Evolutionary conservation across 352 stramenopile species (phyloP).

Genomic region (Globisporangium alternatum): DNA sequence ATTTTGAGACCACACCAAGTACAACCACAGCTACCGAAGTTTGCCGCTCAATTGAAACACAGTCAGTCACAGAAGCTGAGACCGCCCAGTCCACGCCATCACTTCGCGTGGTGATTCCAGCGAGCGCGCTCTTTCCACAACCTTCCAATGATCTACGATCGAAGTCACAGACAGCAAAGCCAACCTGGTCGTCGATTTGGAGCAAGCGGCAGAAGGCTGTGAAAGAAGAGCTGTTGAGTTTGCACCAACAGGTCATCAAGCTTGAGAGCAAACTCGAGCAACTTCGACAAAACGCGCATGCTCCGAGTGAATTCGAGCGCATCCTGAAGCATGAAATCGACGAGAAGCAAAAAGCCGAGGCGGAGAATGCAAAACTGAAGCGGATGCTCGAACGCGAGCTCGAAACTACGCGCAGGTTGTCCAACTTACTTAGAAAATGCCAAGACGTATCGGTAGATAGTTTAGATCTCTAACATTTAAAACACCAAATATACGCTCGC

Average conservation of each 20-base stretch:
- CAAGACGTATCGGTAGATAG: not conserved
- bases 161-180: not conserved
- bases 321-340: constrained; percentile 28
- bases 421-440: constrained; percentile 43
- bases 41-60: no score
- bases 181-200: not conserved
- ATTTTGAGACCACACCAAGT: not conserved
- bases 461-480: no score
- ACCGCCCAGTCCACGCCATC: not conserved
- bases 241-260: not conserved
- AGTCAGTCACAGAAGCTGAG: not conserved
- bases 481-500: no score
- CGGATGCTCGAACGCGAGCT: constrained; percentile 37
- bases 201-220: not conserved
- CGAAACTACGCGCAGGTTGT: constrained; percentile 43
- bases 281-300: not conserved
- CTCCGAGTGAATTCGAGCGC: not conserved
- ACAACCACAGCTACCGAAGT: not conserved
- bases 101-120: constrained; percentile 12
- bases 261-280: constrained; percentile 1
- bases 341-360: constrained; percentile 26
- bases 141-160: not conserved
- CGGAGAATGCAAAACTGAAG: constrained; percentile 26
- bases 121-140: not conserved
- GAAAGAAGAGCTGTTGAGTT: not conserved